These are phyloP conservation scores for Paecilomyces niveus DNA, from an alignment of 2,329 filamentous ascomycete genomes.

Conservation along the genomic window DNA sequence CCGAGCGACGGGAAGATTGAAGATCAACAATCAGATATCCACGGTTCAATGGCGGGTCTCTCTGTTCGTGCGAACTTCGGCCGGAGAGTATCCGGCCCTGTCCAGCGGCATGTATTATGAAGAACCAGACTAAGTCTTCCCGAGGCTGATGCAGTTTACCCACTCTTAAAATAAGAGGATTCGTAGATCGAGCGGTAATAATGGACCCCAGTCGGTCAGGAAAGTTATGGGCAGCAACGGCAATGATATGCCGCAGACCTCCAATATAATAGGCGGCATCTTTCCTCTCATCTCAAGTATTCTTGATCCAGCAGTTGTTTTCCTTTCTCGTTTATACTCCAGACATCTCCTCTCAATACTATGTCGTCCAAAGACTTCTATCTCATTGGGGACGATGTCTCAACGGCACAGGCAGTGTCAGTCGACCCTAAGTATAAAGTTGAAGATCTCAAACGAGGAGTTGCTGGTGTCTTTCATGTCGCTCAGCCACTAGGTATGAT, in stretches of 20 bases:
- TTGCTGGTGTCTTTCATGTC: slow-evolving; percentile 41
- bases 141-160: neutral
- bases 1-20: too few relatives aligned
- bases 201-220: neutral
- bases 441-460: slow-evolving; percentile 48
- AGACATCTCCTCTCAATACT: neutral
- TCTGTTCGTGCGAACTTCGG: neutral
- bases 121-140: neutral
- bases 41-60: too few relatives aligned
- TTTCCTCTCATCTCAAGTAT: too few relatives aligned
- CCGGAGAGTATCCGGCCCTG: neutral
- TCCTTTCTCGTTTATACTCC: too few relatives aligned
- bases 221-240: neutral
- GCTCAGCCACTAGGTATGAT: slow-evolving; percentile 39
- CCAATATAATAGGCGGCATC: too few relatives aligned
- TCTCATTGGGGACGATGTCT: neutral
- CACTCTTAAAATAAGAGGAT: neutral
- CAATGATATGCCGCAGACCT: too few relatives aligned
- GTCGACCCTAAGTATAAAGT: slow-evolving; percentile 31
- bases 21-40: too few relatives aligned
- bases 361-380: neutral
- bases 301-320: too few relatives aligned
- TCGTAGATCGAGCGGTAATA: neutral
- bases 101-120: neutral
- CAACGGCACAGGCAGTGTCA: neutral